These are phyloP conservation scores for Fonsecaea pedrosoi DNA, from an alignment of 2,329 filamentous ascomycete genomes.

Conservation along the genomic window DNA sequence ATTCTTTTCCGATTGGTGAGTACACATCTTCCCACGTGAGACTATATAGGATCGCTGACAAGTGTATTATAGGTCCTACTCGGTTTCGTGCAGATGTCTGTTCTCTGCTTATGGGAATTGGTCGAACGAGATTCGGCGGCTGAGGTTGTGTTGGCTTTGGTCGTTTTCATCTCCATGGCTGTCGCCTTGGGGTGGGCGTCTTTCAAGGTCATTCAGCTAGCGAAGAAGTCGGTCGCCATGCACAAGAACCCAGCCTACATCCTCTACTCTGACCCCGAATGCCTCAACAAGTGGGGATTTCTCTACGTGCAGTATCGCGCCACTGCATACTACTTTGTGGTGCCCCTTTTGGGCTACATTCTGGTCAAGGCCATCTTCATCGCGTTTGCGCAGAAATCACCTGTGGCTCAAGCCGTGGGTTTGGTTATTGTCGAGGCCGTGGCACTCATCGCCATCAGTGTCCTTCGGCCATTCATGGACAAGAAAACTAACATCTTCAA, in stretches of 20 bases:
- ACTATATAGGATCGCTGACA: conserved; percentile 17
- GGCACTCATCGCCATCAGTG: conserved; percentile 76
- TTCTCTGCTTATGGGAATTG: conserved; percentile 92
- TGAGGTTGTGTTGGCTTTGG: conserved; percentile 83
- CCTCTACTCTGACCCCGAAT: conserved; percentile 91
- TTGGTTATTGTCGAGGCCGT: conserved; percentile 82
- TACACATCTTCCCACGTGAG: conserved; percentile 12
- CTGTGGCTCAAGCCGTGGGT: conserved; percentile 78
- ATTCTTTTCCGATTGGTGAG: conserved; percentile 82
- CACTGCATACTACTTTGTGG: conserved; percentile 93
- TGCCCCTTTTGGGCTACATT: conserved; percentile 77
- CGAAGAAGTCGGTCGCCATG: conserved; percentile 84
- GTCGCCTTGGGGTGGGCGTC: conserved; percentile 83
- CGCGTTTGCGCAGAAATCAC: conserved; percentile 74
- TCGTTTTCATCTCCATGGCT: conserved; percentile 84
- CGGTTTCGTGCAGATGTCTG: conserved; percentile 87
- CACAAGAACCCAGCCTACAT: conserved; percentile 98
- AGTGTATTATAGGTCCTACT: conserved; percentile 68
- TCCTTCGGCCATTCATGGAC: conserved; percentile 96
- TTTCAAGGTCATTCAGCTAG: conserved; percentile 86
- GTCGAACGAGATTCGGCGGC: conserved; percentile 84
- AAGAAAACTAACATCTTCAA: conserved; percentile 98
- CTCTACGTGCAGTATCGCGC: conserved; percentile 96
- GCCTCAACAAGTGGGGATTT: conserved; percentile 97
- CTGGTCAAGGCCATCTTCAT: conserved; percentile 91